These are phyloP conservation scores for Ceratocystis huliohia DNA, from an alignment of 2,329 filamentous ascomycete genomes.

Conservation along the genomic window DNA sequence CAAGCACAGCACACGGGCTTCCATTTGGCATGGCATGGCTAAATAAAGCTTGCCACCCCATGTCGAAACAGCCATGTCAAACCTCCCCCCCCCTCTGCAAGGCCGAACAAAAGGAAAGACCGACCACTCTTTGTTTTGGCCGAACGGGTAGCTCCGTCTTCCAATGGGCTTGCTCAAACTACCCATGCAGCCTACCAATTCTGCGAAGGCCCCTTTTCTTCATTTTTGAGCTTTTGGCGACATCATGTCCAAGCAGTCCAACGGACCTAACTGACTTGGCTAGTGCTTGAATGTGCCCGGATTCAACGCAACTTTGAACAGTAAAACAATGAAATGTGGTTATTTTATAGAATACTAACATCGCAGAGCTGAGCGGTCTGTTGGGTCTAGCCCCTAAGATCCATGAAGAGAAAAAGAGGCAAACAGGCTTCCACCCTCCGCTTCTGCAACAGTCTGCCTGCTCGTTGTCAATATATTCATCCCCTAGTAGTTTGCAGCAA, in stretches of 20 bases:
- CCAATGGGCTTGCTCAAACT: constrained; percentile 1
- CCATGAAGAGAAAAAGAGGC: not conserved
- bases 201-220: not conserved
- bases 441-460: not conserved
- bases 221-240: not conserved
- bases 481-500: constrained; percentile 19
- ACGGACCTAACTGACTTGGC: not conserved
- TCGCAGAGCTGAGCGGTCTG: not conserved
- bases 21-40: not conserved
- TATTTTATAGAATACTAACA: not conserved
- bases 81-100: not conserved
- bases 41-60: not conserved
- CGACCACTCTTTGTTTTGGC: not conserved
- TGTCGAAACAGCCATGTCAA: not conserved
- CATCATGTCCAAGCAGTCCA: not conserved
- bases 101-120: not conserved
- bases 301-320: not conserved
- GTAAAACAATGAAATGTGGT: not conserved
- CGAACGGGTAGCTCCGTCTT: not conserved
- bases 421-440: not conserved
- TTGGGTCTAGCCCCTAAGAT: not conserved
- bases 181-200: not conserved
- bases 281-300: not conserved
- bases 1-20: not conserved
- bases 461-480: not conserved